phyloP scores from a whole-genome alignment of 495 filamentous ascomycete genomes.

The Hypoxylon rickii region DNA sequence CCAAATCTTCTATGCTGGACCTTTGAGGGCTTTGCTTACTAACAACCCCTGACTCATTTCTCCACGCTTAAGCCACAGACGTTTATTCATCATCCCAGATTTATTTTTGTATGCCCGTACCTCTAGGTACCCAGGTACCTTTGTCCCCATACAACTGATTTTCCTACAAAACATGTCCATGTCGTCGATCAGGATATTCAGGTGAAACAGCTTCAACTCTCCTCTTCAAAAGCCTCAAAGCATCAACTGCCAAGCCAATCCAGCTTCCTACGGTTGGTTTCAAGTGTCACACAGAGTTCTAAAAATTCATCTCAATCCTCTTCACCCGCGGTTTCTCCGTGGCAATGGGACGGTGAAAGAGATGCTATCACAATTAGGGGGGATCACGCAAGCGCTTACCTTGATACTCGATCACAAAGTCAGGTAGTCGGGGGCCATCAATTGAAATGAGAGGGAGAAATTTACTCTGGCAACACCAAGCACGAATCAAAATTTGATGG shows the following conservation, averaged over 20 bases:
- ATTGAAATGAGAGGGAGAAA: too few relatives aligned
- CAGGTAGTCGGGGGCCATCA: too few relatives aligned
- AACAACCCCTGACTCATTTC: not conserved
- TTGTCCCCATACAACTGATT: not conserved
- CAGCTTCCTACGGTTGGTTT: conserved; percentile 9
- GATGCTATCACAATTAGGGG: not conserved
- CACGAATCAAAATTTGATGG: too few relatives aligned
- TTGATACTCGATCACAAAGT: too few relatives aligned
- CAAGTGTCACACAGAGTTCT: not conserved
- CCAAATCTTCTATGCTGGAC: not conserved
- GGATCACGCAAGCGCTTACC: conserved; percentile 1
- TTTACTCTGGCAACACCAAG: too few relatives aligned
- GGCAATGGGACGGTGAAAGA: not conserved
- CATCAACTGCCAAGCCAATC: conserved; percentile 11
- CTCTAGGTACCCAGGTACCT: not conserved
- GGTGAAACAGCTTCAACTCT: conserved; percentile 14
- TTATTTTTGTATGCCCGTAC: not conserved
- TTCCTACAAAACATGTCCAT: conserved; percentile 18
- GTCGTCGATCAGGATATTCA: conserved; percentile 22
- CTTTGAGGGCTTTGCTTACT: too few relatives aligned
- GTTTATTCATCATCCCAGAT: not conserved
- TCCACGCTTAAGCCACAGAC: not conserved
- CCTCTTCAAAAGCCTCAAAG: conserved; percentile 8
- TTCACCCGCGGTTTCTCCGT: not conserved
- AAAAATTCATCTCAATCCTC: conserved; percentile 4